Conservation (phyloP, 1,139 yeast genomes). For the Suhomyces panamericanus region DNA sequence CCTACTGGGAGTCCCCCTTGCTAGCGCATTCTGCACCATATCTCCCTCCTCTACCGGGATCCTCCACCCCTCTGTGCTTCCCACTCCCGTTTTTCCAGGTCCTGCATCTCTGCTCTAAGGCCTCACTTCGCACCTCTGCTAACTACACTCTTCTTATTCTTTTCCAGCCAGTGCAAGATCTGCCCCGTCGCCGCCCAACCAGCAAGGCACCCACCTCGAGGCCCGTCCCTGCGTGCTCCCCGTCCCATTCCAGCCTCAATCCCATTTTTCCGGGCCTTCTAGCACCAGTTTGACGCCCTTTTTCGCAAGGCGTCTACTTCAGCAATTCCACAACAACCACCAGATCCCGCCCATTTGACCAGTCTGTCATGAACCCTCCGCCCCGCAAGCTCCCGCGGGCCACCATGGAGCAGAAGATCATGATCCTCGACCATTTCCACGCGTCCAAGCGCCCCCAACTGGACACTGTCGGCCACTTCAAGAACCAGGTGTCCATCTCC, state of each 20-base stretch:
- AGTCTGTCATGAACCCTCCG: slow-evolving; percentile 8
- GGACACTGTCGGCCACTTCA: slow-evolving; percentile 56
- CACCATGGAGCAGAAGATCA: slow-evolving; percentile 57
- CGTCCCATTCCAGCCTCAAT: too few relatives aligned
- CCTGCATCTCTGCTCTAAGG: not conserved
- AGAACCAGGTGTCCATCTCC: slow-evolving; percentile 50
- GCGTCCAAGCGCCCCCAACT: slow-evolving; percentile 52
- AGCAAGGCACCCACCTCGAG: too few relatives aligned
- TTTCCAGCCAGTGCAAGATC: not conserved
- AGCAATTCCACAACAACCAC: too few relatives aligned
- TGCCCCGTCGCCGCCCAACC: not conserved
- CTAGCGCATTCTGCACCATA: too few relatives aligned
- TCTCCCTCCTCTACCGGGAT: too few relatives aligned
- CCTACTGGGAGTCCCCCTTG: too few relatives aligned
- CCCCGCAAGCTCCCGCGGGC: slow-evolving; percentile 50
- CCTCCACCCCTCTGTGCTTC: not conserved
- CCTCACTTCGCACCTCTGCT: slow-evolving; percentile 6
- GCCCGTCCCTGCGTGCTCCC: too few relatives aligned
- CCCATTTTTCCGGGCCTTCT: too few relatives aligned
- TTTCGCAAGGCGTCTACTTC: too few relatives aligned
- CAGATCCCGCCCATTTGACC: too few relatives aligned
- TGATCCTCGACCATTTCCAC: slow-evolving; percentile 53
- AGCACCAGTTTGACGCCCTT: too few relatives aligned
- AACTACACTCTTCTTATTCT: slow-evolving; percentile 1
- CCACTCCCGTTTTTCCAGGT: not conserved